phyloP scores from a whole-genome alignment of 2,329 filamentous ascomycete genomes.

The Endocalyx cinctus region DNA sequence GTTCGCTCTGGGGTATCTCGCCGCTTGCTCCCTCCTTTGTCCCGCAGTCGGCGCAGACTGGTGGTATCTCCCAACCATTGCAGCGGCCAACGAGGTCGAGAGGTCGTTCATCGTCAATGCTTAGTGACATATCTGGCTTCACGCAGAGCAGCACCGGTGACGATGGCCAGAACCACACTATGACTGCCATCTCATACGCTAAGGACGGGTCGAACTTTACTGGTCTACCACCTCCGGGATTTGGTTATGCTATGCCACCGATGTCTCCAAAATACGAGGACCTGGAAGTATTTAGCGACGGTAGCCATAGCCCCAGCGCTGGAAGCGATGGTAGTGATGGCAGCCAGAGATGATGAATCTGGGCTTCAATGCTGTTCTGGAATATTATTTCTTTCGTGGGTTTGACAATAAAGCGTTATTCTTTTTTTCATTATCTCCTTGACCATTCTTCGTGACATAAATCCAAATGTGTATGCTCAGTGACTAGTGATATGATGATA shows the following conservation, averaged over 20 bases:
- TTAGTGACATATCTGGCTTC: slow-evolving; percentile 63
- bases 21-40: slow-evolving; percentile 35
- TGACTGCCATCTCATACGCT: slow-evolving; percentile 11
- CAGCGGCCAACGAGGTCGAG: slow-evolving; percentile 36
- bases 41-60: slow-evolving; percentile 25
- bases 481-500: too few relatives aligned
- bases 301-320: slow-evolving; percentile 37
- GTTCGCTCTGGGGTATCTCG: slow-evolving; percentile 27
- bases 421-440: too few relatives aligned
- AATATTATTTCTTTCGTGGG: too few relatives aligned
- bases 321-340: slow-evolving; percentile 43
- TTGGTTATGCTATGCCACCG: slow-evolving; percentile 23
- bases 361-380: too few relatives aligned
- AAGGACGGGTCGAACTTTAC: slow-evolving; percentile 11
- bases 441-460: too few relatives aligned
- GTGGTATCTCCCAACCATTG: slow-evolving; percentile 26
- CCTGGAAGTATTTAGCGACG: slow-evolving; percentile 30
- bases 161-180: slow-evolving; percentile 27
- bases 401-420: too few relatives aligned
- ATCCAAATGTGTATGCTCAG: too few relatives aligned
- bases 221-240: slow-evolving; percentile 18
- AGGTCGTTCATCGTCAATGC: slow-evolving; percentile 62
- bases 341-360: too few relatives aligned
- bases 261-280: slow-evolving; percentile 20
- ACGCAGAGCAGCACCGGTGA: slow-evolving; percentile 58